Base-by-base conservation (phyloP, 2,329 filamentous ascomycete species). In the Scolecobasidium constrictum region DNA sequence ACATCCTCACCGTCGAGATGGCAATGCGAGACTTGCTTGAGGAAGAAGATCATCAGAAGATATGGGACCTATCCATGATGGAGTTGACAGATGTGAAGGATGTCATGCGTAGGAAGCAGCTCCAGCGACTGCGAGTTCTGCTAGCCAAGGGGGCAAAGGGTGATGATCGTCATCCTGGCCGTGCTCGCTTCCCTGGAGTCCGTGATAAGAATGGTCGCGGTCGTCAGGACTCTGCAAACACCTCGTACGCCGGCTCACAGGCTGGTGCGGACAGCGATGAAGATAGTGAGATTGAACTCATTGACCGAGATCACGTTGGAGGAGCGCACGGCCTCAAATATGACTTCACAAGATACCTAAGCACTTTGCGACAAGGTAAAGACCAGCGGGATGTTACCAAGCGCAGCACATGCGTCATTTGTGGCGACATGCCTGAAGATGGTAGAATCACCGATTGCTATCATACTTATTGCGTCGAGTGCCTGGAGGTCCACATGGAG, bases 381-480 rank as follows among this genome's bases (percentile, higher is more conserved):
- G 50, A 57, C 28, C 62, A 61, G 60, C 48, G 62, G 5, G 60
- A 65, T 20, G 52, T 64, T 4, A 50, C 49, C 3, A 45, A 52
- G 4, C 49, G 63, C 3, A 56, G 51, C 0, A 48, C 50, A 1
- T 74, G 71, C 49, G 47, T 52, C 44, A 56, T 51, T 13, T 77
- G 66, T 55, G 51, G 50, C 13, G 61, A 52, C 47, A 52, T 3
- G 77, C 75, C 51, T 49, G 49, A 54, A 0, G 48, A 63, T 1
- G 61, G 69, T 1, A 54, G 62, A 7, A 57, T 72, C 21, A 73
- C 72, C 0, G 56, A 63, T 4, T 81, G 77, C 51, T 58, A 62
- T 13, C 76, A 81, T 46, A 54, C 77, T 4, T 75, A 74, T 48
- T 81, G 77, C 54, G 44, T 53, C 2, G 52, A 57, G 0, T 80